Conservation (phyloP, 2,329 filamentous ascomycete species). For the Pseudocercospora ulei region DNA sequence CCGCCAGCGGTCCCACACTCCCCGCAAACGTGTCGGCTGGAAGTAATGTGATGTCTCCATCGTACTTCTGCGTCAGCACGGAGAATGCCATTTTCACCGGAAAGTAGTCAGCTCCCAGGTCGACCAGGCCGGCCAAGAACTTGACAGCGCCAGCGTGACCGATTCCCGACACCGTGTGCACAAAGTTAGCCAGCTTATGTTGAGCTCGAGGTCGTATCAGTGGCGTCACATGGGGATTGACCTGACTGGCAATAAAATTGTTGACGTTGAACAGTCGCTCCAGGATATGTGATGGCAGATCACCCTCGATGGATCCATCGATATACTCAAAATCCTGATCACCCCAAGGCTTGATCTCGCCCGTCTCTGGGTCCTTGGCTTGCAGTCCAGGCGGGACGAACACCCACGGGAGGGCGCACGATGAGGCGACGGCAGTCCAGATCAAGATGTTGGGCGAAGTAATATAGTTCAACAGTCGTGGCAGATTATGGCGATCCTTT, state of each 20-base stretch:
- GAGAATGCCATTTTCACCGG: slow-evolving; percentile 49
- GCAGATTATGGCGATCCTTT: slow-evolving; percentile 76
- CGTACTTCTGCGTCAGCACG: slow-evolving; percentile 81
- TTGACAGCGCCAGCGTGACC: slow-evolving; percentile 16
- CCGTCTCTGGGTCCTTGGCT: slow-evolving; percentile 75
- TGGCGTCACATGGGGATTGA: slow-evolving; percentile 78
- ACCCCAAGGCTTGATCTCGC: slow-evolving; percentile 67
- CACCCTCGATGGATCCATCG: slow-evolving; percentile 89
- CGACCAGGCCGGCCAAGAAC: slow-evolving; percentile 18
- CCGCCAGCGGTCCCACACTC: slow-evolving; percentile 58
- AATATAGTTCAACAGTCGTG: slow-evolving; percentile 79
- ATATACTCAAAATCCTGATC: slow-evolving; percentile 79
- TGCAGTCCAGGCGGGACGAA: slow-evolving; percentile 71
- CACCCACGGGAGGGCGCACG: slow-evolving; percentile 80
- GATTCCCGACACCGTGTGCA: slow-evolving; percentile 18
- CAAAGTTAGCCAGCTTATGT: slow-evolving; percentile 49
- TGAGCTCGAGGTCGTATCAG: slow-evolving; percentile 6
- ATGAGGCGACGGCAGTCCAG: slow-evolving; percentile 92
- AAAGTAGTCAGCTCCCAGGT: slow-evolving; percentile 18
- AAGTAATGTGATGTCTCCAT: slow-evolving; percentile 88
- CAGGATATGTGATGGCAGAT: slow-evolving; percentile 79
- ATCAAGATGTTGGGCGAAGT: slow-evolving; percentile 91
- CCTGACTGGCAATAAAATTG: slow-evolving; percentile 94
- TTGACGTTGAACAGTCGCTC: slow-evolving; percentile 97
- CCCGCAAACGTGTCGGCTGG: slow-evolving; percentile 58